phyloP scores from a whole-genome alignment of 257 asterid species.

The Buddleja alternifolia region DNA sequence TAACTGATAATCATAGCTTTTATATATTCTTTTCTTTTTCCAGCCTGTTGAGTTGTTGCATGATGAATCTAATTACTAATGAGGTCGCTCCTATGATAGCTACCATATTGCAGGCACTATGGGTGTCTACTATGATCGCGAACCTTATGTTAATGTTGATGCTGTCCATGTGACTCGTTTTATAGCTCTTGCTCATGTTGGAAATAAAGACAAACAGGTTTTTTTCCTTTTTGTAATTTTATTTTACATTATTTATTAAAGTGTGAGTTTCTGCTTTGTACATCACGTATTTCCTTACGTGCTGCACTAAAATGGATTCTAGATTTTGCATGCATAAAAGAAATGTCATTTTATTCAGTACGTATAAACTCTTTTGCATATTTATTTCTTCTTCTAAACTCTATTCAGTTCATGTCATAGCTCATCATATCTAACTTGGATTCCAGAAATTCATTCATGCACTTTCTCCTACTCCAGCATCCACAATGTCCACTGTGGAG shows the following conservation, averaged over 20 bases:
- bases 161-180: constrained; percentile 91
- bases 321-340: constrained; percentile 24
- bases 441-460: constrained; percentile 96
- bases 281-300: constrained; percentile 12
- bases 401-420: constrained; percentile 2
- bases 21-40: background rate
- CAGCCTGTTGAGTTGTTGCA: constrained; percentile 10
- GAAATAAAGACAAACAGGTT: constrained; percentile 96
- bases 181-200: constrained; percentile 89
- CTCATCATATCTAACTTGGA: constrained; percentile 20
- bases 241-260: background rate
- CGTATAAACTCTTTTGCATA: constrained; percentile 13
- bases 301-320: constrained; percentile 19
- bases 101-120: constrained; percentile 89
- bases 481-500: constrained; percentile 78
- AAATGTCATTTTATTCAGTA: background rate
- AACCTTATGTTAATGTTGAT: constrained; percentile 74
- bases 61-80: constrained; percentile 31
- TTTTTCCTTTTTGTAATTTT: constrained; percentile 12
- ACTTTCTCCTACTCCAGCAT: constrained; percentile 92
- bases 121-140: constrained; percentile 84
- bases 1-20: constrained; percentile 6
- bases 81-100: constrained; percentile 48
- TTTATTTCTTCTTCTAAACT: constrained; percentile 8
- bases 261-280: constrained; percentile 20